Evolutionary conservation across 2,329 filamentous ascomycete genomes (phyloP), one percentile per base, ranked within the genome.

Genomic region (Colletotrichum ledebouriae): DNA sequence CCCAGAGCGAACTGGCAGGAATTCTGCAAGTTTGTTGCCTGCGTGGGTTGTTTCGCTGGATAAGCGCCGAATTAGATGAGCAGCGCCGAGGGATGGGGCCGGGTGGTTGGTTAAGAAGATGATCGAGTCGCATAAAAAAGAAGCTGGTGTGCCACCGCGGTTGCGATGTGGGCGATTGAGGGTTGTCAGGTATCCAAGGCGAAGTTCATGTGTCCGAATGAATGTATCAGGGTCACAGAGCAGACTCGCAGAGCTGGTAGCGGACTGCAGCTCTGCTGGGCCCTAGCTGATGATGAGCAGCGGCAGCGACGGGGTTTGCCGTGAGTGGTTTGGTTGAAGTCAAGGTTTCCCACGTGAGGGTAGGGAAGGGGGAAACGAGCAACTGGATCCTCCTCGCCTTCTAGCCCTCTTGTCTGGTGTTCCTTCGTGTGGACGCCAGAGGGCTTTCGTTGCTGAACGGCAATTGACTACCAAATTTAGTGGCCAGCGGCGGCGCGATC

Each of bases 281-380:
- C 17, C 17, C n/a, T 33, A 39, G 61, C 34, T 49, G 53, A 11
- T 22, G 55, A 68, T 59, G 61, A 17, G 33, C 29, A 20, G 46
- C 13, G 58, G 29, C 47, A 37, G 22, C 33, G 65, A 68, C 49
- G 49, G 41, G 37, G 52, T 29, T 49, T 46, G 65, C 46, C 46
- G 56, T 50, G 29, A 9, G 41, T 59, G 60, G 64, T 67, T 63
- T 64, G 65, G 29, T 53, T 49, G 61, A 37, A 33, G 20, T 34
- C 60, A 41, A 63, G 59, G 60, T 53, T 53, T 58, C 44, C 60
- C 60, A 59, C 53, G 65, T 64, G 60, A 67, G 59, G 46, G 59
- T 46, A 67, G 59, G 47, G 61, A 64, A 49, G 60, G 34, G 55
- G 33, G 53, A 49, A 68, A 59, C 47, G 41, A 44, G 42, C 55